Evolutionary conservation across 148 eudicot species (phyloP).

Genomic region (Camellia sinensis): DNA sequence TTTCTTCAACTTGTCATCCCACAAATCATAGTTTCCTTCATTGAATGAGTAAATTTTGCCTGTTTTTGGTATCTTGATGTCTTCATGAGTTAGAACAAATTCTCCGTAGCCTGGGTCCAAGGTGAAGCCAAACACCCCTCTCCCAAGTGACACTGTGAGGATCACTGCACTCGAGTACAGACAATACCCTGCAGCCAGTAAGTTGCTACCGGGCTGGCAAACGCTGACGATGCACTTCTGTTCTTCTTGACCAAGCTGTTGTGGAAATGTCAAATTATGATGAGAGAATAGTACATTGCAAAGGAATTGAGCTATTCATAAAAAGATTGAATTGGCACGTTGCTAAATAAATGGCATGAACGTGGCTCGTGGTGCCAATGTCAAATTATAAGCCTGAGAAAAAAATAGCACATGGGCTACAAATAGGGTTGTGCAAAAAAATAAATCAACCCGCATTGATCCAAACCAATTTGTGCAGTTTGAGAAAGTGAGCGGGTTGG

Average conservation of each 20-base stretch:
- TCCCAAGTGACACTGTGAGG: slow-evolving; percentile 74
- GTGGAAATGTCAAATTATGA: no score
- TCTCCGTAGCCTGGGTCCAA: slow-evolving; percentile 93
- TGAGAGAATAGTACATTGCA: no score
- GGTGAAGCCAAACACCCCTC: slow-evolving; percentile 70
- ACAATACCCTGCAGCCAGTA: slow-evolving; percentile 92
- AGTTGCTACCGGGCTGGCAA: slow-evolving; percentile 87
- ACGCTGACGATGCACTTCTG: slow-evolving; percentile 75
- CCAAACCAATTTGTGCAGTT: no score
- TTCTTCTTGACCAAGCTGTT: slow-evolving; percentile 51
- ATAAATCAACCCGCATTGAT: no score
- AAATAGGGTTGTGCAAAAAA: no score
- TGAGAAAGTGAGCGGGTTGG: no score
- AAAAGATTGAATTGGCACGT: no score
- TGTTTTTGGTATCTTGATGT: slow-evolving; percentile 71
- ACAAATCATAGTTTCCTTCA: slow-evolving; percentile 87
- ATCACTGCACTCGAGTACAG: slow-evolving; percentile 94
- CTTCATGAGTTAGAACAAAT: slow-evolving; percentile 72
- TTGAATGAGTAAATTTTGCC: slow-evolving; percentile 91
- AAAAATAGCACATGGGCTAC: no score
- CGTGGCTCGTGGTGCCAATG: no score
- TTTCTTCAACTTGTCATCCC: slow-evolving; percentile 89
- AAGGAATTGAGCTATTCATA: no score
- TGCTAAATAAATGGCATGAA: no score
- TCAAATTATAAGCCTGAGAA: no score